Evolutionary conservation across 2,329 filamentous ascomycete species (phyloP), one percentile per base, ranked within the genome.

Genomic region (Sporothrix brunneoviolacea): DNA sequence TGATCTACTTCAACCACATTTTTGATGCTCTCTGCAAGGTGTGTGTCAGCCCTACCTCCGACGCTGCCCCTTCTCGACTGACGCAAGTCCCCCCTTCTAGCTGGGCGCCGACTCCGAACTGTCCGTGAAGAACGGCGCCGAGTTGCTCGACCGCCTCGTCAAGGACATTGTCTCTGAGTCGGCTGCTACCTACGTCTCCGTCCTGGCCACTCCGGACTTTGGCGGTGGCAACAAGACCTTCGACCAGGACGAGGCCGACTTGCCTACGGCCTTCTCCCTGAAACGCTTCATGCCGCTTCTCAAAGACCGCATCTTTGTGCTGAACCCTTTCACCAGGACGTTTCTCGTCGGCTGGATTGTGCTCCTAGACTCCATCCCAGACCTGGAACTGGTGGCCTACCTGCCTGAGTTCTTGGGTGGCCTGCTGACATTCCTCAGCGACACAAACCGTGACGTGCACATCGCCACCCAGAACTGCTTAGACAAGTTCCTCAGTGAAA

Each of bases 11-110:
- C 70, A 98, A 98, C 69, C 87, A 94, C 62, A 93, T 98, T 56
- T 98, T 98, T 64, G 93, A 98, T 71, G 90, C 93, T 19, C 74
- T 98, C 49, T 95, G 91, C 73, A 97, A 96, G 79, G 90, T 94
- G n/a, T 16, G 50, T 33, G 28, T 3, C 9, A 13, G 16, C 15
- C 35, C 5, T 24, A 2, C 33, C 27, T 13, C 4, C 27, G 27
- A 27, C 24, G 19, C 12, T 13, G 9, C 16, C 37, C 21, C 36
- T 22, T 16, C 38, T 8, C 13, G 13, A 16, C 16, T 43, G 16
- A 37, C 3, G 13, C 13, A 28, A 8, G 35, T 22, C 16, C 9
- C 4, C 9, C 32, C 1, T 15, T 36, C 13, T 38, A 50, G 91
- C 80, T 98, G 59, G 91, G 91, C 15, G 93, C 93, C 42, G 93